These are phyloP conservation scores for Leishmania gerbilli DNA, from an alignment of 208 protist genomes.

Conservation along the genomic window DNA sequence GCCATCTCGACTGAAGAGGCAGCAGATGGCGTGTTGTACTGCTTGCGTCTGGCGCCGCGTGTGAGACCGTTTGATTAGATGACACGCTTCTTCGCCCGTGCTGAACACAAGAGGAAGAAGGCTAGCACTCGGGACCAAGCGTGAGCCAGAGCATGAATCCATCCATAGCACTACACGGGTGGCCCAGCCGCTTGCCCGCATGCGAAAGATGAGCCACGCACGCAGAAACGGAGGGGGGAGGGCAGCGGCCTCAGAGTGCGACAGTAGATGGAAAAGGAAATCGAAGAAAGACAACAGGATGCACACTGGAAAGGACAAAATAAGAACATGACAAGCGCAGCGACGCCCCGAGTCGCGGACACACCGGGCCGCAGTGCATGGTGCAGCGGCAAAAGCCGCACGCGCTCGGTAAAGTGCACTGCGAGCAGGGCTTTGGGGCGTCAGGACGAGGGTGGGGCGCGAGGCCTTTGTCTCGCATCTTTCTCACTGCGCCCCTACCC, in stretches of 20 bases:
- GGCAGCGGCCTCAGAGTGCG: neutral
- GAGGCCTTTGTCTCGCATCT: neutral
- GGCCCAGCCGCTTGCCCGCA: neutral
- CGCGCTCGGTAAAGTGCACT: neutral
- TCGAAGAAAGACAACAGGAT: neutral
- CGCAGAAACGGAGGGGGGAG: neutral
- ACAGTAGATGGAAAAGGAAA: neutral
- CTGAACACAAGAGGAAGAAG: neutral
- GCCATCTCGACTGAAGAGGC: constrained; percentile 7
- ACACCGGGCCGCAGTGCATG: neutral
- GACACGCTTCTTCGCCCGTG: neutral
- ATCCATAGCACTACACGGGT: neutral
- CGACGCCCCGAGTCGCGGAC: neutral
- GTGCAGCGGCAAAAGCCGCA: neutral
- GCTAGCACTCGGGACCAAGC: neutral
- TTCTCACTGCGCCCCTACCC: neutral
- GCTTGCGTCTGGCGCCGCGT: neutral
- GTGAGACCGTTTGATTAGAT: neutral
- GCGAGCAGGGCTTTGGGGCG: no score
- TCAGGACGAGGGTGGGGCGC: neutral
- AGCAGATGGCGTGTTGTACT: neutral
- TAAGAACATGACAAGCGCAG: neutral
- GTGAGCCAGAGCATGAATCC: neutral
- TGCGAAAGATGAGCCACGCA: neutral
- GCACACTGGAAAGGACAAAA: neutral